Evolutionary conservation across 495 filamentous ascomycete species (phyloP), one percentile per base, ranked within the genome.

Genomic region (Penicillium lividum): DNA sequence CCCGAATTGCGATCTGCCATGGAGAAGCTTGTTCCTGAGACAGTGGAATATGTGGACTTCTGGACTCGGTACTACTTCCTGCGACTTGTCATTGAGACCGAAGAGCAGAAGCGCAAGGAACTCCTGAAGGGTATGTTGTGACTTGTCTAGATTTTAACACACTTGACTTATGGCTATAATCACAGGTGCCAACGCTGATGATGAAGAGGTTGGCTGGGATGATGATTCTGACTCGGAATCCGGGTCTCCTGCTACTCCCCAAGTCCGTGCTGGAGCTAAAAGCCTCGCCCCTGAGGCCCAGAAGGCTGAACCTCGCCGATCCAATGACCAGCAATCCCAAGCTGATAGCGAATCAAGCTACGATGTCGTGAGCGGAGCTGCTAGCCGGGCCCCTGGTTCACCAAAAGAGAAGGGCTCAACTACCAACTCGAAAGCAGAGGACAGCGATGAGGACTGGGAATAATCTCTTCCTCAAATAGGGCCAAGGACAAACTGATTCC

Each of bases 41-140:
- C 82, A 61, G 91, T 97, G 13, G 82, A 92, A 31, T 99, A 99
- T 69, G 82, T 76, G 13, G 84, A 87, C 46, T 99, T 98, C 71
- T 99, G 95, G 95, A 87, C 82, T 62, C 82, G 94, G 38, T 99
- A 99, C 70, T 98, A 97, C 64, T 99, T 97, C 79, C 77, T 98
- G 58, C 80, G 95, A 63, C 87, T 95, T 61, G 91, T 95, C 25
- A 88, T 99, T 59, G 94, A 98, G 76, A 92, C 87, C n/a, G 92
- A 97, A 56, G 94, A 99, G 80, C 86, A 89, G 65, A 85, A 92
- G 75, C 80, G 94, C 70, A 86, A 88, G 67, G 94, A 98, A 69
- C 76, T 99, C 59, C 76, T 99, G 46, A 96, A 96, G 74, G 94
- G 94, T 97, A 79, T 62, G 78, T 65, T 25, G 40, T 44, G 40